Evolutionary conservation across 2,329 filamentous ascomycete genomes (phyloP).

Genomic region (Fusarium sp.): DNA sequence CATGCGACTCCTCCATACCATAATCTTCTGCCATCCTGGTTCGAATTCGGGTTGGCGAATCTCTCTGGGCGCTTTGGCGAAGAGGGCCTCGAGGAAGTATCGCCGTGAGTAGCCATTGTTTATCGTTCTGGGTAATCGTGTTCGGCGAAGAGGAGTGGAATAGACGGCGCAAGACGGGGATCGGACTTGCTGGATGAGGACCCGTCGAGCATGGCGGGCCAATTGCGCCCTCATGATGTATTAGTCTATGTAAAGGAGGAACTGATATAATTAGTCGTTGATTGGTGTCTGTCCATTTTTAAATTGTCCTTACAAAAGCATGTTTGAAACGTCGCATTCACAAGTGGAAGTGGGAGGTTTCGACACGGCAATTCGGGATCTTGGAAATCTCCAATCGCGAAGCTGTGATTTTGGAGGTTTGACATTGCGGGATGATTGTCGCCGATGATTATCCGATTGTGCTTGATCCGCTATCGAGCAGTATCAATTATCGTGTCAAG

Average conservation of each 20-base stretch:
- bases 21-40: conserved; percentile 77
- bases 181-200: conserved; percentile 51
- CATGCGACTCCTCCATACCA: conserved; percentile 72
- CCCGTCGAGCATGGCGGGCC: conserved; percentile 58
- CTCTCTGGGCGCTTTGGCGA: conserved; percentile 68
- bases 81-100: conserved; percentile 70
- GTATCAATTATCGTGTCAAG: neutral
- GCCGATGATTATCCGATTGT: conserved; percentile 42
- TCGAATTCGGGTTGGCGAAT: conserved; percentile 72
- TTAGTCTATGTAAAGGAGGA: conserved; percentile 43
- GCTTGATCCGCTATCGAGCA: neutral
- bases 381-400: conserved; percentile 38
- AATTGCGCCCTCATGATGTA: conserved; percentile 59
- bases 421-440: conserved; percentile 10
- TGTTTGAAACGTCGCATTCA: conserved; percentile 38
- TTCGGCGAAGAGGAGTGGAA: conserved; percentile 45
- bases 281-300: no score
- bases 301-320: conserved; percentile 37
- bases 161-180: conserved; percentile 51
- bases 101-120: conserved; percentile 43
- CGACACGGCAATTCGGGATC: conserved; percentile 31
- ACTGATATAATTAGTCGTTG: conserved; percentile 30
- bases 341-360: conserved; percentile 26
- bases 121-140: conserved; percentile 41
- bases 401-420: conserved; percentile 43